phyloP scores from a whole-genome alignment of 2,329 filamentous ascomycete genomes.

The Coniochaeta sp. region DNA sequence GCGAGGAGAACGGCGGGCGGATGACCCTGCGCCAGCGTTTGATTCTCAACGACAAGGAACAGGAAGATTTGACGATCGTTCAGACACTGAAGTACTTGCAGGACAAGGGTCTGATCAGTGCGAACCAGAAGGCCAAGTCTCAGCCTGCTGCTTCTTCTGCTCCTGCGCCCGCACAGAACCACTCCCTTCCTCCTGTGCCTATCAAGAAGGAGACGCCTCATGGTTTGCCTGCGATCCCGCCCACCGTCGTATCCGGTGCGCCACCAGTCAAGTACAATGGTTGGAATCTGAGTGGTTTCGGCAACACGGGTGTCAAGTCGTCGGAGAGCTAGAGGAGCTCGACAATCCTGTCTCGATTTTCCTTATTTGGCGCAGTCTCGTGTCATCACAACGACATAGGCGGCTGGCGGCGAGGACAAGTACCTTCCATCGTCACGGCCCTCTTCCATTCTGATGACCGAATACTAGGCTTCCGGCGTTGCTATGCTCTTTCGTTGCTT shows the following conservation, averaged over 20 bases:
- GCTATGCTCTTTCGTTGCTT: neutral
- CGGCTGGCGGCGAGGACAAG: neutral
- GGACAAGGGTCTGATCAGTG: conserved; percentile 46
- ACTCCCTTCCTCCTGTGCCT: conserved; percentile 12
- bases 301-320: conserved; percentile 29
- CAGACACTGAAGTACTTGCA: conserved; percentile 60
- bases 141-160: conserved; percentile 3
- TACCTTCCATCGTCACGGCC: neutral
- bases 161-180: conserved; percentile 11
- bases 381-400: neutral
- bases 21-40: conserved; percentile 60
- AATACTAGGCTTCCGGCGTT: no score
- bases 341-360: neutral
- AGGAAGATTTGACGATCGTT: conserved; percentile 59
- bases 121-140: conserved; percentile 15
- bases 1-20: conserved; percentile 57
- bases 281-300: conserved; percentile 32
- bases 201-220: conserved; percentile 12
- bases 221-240: conserved; percentile 26
- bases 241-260: conserved; percentile 17
- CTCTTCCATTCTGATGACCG: neutral
- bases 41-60: conserved; percentile 60
- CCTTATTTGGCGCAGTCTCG: neutral
- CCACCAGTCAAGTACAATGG: conserved; percentile 25
- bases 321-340: conserved; percentile 12